These are phyloP conservation scores for Sclerotinia spermophila DNA, from an alignment of 2,329 filamentous ascomycete genomes.

Conservation along the genomic window DNA sequence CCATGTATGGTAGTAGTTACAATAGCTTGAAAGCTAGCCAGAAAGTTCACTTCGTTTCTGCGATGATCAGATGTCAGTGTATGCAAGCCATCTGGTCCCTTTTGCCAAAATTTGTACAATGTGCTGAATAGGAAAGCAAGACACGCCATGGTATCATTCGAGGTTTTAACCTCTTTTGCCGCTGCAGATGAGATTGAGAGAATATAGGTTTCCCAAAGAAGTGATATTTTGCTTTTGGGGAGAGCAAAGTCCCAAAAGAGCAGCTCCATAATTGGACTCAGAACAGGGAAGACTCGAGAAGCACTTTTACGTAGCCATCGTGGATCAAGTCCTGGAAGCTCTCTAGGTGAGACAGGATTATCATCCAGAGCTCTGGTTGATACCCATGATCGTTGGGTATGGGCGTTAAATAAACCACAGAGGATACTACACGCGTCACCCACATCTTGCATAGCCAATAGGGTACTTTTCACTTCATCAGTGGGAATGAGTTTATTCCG, in stretches of 20 bases:
- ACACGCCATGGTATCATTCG: constrained; percentile 76
- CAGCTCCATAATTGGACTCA: constrained; percentile 56
- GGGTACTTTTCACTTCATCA: constrained; percentile 39
- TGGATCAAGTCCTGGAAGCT: constrained; percentile 78
- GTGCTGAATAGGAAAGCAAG: constrained; percentile 68
- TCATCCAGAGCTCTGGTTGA: constrained; percentile 65
- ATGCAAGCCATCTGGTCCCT: constrained; percentile 41
- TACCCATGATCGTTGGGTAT: constrained; percentile 61
- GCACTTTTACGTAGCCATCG: constrained; percentile 82
- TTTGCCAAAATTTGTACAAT: constrained; percentile 66
- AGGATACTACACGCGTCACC: constrained; percentile 66
- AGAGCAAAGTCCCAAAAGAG: constrained; percentile 61
- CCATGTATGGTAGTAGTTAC: constrained; percentile 47
- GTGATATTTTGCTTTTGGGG: constrained; percentile 51
- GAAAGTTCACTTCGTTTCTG: constrained; percentile 44
- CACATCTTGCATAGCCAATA: constrained; percentile 45
- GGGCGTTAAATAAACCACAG: constrained; percentile 63
- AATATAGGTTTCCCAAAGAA: constrained; percentile 60
- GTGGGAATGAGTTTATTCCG: constrained; percentile 48
- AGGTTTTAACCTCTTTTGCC: constrained; percentile 85
- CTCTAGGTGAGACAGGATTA: constrained; percentile 52
- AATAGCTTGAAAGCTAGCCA: constrained; percentile 52
- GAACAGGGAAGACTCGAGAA: constrained; percentile 58
- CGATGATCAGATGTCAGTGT: constrained; percentile 22
- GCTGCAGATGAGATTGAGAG: constrained; percentile 63